A percentile compares a stretch with the other conserved stretches of the same genome.
phyloP scores from a whole-genome alignment of 257 asterid genomes.

The Ballota nigra region DNA sequence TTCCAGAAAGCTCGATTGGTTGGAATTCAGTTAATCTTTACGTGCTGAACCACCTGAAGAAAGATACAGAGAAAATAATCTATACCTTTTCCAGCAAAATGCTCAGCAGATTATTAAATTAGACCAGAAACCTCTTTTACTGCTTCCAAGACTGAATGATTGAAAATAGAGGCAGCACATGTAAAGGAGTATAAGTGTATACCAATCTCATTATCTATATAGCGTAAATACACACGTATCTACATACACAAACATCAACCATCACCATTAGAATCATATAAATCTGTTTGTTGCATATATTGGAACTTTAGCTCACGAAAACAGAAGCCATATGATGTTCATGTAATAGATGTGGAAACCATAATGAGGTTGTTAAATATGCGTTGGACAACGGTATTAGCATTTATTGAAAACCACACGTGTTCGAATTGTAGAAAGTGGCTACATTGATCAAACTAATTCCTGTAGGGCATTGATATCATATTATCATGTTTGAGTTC shows the following conservation, averaged over 20 bases:
- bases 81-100: background rate
- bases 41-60: constrained; percentile 27
- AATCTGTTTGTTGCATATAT: background rate
- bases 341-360: background rate
- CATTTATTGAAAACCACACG: background rate
- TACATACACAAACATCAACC: background rate
- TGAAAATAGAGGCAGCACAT: background rate
- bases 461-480: background rate
- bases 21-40: background rate
- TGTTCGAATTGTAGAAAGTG: background rate
- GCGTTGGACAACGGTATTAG: background rate
- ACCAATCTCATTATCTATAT: background rate
- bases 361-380: too few species aligned
- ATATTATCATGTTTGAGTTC: background rate
- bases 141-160: background rate
- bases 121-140: background rate
- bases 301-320: background rate
- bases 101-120: constrained; percentile 1
- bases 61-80: background rate
- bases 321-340: background rate
- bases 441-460: background rate
- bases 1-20: constrained; percentile 3
- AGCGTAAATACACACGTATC: background rate
- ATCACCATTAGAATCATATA: background rate
- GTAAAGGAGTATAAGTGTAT: background rate